Evolutionary conservation across 2,329 filamentous ascomycete species (phyloP).

Genomic region (Trichoderma harzianum): DNA sequence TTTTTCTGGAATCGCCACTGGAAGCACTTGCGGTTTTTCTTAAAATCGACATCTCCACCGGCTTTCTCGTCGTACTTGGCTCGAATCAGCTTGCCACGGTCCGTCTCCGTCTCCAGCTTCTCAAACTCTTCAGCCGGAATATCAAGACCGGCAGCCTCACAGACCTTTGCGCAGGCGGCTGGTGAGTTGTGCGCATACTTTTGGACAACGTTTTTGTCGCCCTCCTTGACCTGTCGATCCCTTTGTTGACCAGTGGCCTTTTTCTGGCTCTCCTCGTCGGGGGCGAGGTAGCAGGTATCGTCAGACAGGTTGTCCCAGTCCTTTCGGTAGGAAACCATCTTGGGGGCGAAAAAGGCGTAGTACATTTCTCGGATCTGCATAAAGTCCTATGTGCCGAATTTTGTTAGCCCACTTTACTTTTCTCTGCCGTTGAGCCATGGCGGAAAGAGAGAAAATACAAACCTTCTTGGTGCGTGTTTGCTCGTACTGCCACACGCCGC

Average conservation of each 20-base stretch:
- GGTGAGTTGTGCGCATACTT: constrained; percentile 43
- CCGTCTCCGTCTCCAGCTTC: constrained; percentile 28
- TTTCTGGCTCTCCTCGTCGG: constrained; percentile 35
- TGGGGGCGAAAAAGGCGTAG: constrained; percentile 44
- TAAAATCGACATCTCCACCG: constrained; percentile 23
- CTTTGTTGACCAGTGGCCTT: constrained; percentile 31
- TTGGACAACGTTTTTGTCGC: constrained; percentile 41
- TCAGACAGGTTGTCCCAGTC: constrained; percentile 54
- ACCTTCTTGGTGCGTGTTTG: constrained; percentile 44
- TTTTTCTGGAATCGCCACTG: constrained; percentile 46
- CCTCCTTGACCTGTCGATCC: constrained; percentile 37
- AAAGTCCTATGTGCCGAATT: constrained; percentile 32
- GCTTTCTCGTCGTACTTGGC: constrained; percentile 26
- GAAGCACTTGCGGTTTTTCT: constrained; percentile 41
- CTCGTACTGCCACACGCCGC: constrained; percentile 51
- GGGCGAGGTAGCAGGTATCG: constrained; percentile 44
- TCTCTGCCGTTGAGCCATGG: not conserved
- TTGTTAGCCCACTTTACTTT: not conserved
- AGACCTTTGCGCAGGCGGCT: constrained; percentile 49
- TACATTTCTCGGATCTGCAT: constrained; percentile 50
- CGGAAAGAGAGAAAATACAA: constrained; percentile 23
- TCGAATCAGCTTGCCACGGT: constrained; percentile 29
- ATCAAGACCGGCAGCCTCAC: constrained; percentile 39
- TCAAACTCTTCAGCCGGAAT: constrained; percentile 35
- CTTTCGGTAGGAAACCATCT: constrained; percentile 40